Conservation (phyloP, 73 alveolate genomes). For the Tetrahymena elliotti region DNA sequence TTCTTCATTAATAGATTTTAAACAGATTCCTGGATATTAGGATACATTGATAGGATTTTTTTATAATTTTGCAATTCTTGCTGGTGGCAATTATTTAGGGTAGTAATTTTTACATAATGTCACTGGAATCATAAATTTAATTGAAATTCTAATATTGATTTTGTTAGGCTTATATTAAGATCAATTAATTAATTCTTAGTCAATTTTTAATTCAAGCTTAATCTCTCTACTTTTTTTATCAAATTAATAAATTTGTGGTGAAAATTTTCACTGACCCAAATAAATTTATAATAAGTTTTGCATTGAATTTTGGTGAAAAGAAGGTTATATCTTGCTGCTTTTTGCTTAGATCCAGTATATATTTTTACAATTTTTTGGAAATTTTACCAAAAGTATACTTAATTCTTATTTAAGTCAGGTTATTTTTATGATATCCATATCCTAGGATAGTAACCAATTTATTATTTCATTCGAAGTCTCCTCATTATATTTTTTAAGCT, state of each 20-base stretch:
- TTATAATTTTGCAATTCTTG: background rate
- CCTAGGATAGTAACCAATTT: background rate
- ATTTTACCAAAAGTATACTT: background rate
- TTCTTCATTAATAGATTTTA: background rate
- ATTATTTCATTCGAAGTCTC: too few relatives aligned
- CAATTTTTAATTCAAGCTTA: background rate
- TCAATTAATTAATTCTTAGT: background rate
- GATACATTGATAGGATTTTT: background rate
- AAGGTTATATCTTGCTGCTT: background rate
- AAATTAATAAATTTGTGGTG: background rate
- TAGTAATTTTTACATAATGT: background rate
- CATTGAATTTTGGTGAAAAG: background rate
- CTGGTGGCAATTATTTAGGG: background rate
- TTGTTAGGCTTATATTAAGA: background rate
- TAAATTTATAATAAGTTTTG: background rate
- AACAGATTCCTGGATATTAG: background rate
- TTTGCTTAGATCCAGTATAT: background rate
- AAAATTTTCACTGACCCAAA: background rate
- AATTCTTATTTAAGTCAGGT: background rate
- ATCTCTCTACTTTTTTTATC: background rate
- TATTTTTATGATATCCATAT: too few relatives aligned
- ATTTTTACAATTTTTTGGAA: background rate
- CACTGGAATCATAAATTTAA: background rate
- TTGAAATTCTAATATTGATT: background rate
- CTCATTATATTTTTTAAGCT: too few relatives aligned